Conservation (phyloP, 305 asterid genomes). For the Fraxinus ornus region DNA sequence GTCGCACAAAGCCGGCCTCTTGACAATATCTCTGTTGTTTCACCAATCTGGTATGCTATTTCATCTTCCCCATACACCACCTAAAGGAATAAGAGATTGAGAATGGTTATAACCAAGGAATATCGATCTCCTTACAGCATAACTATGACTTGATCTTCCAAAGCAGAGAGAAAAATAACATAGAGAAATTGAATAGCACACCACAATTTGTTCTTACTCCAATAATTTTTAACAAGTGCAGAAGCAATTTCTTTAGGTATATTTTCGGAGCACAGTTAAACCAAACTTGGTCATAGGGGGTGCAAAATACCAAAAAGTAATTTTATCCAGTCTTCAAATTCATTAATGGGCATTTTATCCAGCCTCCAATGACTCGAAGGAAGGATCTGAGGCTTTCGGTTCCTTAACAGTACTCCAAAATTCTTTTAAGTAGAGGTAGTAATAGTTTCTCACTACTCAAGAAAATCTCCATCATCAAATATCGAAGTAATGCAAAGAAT, state of each 20-base stretch:
- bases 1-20: conserved; percentile 88
- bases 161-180: neutral
- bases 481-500: neutral
- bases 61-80: conserved; percentile 85
- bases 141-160: neutral
- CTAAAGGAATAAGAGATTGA: conserved; percentile 36
- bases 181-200: conserved; percentile 11
- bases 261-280: neutral
- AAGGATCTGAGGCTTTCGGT: neutral
- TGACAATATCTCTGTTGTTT: conserved; percentile 84
- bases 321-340: neutral
- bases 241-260: neutral
- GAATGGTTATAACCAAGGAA: conserved; percentile 6
- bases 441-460: neutral
- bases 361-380: neutral
- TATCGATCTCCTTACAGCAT: neutral
- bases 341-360: neutral
- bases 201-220: neutral
- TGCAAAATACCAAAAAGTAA: neutral
- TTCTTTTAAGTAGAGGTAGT: neutral
- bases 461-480: neutral
- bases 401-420: neutral
- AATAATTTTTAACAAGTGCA: neutral
- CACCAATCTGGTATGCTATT: conserved; percentile 92
- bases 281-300: neutral